Conservation (phyloP, 2,329 filamentous ascomycete species). For the Apiospora hydei region DNA sequence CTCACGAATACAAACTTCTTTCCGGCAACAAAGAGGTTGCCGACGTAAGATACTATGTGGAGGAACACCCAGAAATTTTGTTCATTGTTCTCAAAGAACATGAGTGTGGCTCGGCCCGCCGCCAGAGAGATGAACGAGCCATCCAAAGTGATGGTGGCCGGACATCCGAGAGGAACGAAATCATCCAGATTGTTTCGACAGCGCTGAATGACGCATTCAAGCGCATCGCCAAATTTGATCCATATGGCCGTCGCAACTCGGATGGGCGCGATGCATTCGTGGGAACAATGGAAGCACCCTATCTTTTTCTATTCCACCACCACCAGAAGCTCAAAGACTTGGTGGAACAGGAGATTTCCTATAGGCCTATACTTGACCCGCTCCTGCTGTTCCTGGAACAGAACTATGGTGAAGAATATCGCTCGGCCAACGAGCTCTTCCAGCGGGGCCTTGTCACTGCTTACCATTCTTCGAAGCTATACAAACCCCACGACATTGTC, state of each 20-base stretch:
- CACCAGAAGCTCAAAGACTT: neutral
- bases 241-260: neutral
- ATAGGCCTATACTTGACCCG: neutral
- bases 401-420: neutral
- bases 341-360: neutral
- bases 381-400: neutral
- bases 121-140: neutral
- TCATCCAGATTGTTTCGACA: neutral
- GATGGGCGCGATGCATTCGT: too few species aligned
- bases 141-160: too few species aligned
- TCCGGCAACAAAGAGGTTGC: neutral
- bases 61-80: neutral
- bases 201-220: neutral
- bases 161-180: neutral
- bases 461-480: neutral
- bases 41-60: neutral
- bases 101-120: neutral
- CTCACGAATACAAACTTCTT: neutral
- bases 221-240: neutral
- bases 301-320: conserved; percentile 7
- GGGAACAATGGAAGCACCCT: neutral
- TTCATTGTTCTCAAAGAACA: neutral
- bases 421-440: neutral
- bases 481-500: neutral
- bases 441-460: conserved; percentile 1